Evolutionary conservation across 2,329 filamentous ascomycete species (phyloP).

Genomic region (Dactylellina leptospora): DNA sequence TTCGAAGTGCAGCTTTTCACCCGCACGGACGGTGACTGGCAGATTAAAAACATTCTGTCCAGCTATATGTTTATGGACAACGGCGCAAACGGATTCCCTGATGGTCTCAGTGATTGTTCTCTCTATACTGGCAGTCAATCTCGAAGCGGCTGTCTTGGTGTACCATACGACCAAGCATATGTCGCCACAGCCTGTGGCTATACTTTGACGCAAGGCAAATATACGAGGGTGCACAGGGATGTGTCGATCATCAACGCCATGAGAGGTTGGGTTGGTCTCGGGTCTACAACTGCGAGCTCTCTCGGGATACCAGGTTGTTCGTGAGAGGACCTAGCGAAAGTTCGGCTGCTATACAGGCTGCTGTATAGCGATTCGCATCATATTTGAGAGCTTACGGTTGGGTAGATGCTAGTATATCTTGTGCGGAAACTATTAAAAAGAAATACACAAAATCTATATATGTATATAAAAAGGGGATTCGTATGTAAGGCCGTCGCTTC

Average conservation of each 20-base stretch:
- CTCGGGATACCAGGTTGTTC: conserved; percentile 57
- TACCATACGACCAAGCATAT: conserved; percentile 57
- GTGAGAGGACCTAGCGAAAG: no score
- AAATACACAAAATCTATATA: no score
- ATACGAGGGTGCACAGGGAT: conserved; percentile 58
- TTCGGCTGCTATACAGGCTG: no score
- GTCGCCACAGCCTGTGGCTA: conserved; percentile 56
- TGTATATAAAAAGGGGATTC: no score
- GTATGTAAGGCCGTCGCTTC: no score
- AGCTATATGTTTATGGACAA: conserved; percentile 57
- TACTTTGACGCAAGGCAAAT: conserved; percentile 55
- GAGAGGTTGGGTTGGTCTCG: conserved; percentile 58
- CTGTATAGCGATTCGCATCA: no score
- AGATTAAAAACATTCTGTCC: conserved; percentile 57
- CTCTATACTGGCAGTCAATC: conserved; percentile 56
- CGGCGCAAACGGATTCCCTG: conserved; percentile 57
- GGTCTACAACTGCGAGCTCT: conserved; percentile 53
- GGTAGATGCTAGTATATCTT: no score
- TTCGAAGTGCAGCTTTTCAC: conserved; percentile 58
- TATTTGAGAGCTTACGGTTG: no score
- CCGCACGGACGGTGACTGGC: conserved; percentile 58
- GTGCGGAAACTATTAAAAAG: no score
- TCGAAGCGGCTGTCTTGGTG: conserved; percentile 55
- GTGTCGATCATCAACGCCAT: conserved; percentile 58
- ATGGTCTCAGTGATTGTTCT: conserved; percentile 57